These are phyloP conservation scores for Mrakia blollopis DNA, from an alignment of 768 basidiomycete genomes.

Conservation along the genomic window DNA sequence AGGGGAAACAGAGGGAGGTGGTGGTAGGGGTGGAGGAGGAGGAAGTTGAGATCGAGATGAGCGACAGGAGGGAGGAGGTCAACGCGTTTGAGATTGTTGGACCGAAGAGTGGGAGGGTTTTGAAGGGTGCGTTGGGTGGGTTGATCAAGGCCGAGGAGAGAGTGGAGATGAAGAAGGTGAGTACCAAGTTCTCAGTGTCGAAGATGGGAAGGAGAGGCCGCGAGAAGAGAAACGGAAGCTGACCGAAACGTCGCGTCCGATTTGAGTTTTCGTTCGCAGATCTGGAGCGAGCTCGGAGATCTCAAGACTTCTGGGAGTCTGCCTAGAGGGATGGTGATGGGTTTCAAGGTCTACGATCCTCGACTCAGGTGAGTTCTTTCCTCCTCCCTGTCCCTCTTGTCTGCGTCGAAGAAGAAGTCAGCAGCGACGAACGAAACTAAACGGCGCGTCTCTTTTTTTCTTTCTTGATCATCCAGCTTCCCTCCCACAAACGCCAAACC, in stretches of 20 bases:
- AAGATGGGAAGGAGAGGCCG: neutral
- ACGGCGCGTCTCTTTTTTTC: too few relatives aligned
- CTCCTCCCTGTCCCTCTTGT: neutral
- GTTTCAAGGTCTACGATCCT: constrained; percentile 77
- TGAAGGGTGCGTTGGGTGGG: constrained; percentile 46
- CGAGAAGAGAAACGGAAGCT: neutral
- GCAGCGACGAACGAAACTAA: neutral
- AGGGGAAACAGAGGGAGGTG: constrained; percentile 24
- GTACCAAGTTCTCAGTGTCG: neutral
- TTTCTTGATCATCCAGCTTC: constrained; percentile 53
- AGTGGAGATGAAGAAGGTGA: constrained; percentile 20
- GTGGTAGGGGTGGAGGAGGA: constrained; percentile 12
- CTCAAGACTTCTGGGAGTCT: constrained; percentile 63
- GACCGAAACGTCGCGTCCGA: neutral
- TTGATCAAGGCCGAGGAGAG: constrained; percentile 37
- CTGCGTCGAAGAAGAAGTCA: neutral
- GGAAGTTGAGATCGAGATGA: constrained; percentile 54
- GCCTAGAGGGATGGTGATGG: constrained; percentile 69
- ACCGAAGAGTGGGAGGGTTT: constrained; percentile 68
- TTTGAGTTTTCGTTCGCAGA: constrained; percentile 47
- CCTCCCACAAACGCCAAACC: constrained; percentile 71
- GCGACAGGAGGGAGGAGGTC: constrained; percentile 64
- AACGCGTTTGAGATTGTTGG: constrained; percentile 88
- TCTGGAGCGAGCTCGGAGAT: constrained; percentile 61
- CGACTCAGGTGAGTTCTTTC: constrained; percentile 61